These are phyloP conservation scores for Pseudogymnoascus sp. DNA, from an alignment of 2,329 filamentous ascomycete genomes.

Conservation along the genomic window DNA sequence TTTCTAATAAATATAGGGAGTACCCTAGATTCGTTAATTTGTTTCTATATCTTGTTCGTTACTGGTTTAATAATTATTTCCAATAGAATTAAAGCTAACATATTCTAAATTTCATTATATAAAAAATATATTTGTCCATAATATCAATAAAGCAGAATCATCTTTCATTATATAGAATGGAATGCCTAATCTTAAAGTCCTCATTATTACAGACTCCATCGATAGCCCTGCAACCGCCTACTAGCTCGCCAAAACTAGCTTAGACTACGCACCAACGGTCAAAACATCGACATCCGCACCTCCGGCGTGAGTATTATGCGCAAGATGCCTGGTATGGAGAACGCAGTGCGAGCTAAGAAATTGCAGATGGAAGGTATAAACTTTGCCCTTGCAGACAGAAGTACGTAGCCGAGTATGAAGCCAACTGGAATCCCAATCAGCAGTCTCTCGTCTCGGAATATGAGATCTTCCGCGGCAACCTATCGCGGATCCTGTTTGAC, in stretches of 20 bases:
- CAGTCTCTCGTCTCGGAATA: conserved; percentile 30
- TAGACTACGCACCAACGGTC: conserved; percentile 37
- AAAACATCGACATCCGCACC: conserved; percentile 27
- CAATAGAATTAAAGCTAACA: neutral
- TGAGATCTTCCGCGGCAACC: conserved; percentile 37
- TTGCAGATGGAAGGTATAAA: conserved; percentile 36
- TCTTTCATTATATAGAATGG: neutral
- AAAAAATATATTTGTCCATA: neutral
- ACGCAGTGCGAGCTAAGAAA: conserved; percentile 28
- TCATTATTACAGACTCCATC: conserved; percentile 30
- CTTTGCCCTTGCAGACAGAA: conserved; percentile 32
- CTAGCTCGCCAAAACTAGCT: conserved; percentile 35
- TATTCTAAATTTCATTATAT: neutral
- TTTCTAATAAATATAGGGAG: neutral
- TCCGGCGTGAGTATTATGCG: conserved; percentile 31
- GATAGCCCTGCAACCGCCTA: conserved; percentile 27
- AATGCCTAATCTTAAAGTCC: conserved; percentile 16
- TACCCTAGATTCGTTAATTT: neutral
- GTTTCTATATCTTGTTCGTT: neutral
- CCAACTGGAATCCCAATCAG: conserved; percentile 31
- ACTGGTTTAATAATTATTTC: neutral
- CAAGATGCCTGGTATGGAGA: conserved; percentile 33
- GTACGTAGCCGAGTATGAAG: conserved; percentile 29
- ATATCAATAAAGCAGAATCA: neutral
- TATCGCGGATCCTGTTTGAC: conserved; percentile 33